A percentile compares a stretch with the other conserved stretches of the same genome.
Evolutionary conservation across 2,329 filamentous ascomycete genomes (phyloP).

Genomic region (Hypoxylon sp.): DNA sequence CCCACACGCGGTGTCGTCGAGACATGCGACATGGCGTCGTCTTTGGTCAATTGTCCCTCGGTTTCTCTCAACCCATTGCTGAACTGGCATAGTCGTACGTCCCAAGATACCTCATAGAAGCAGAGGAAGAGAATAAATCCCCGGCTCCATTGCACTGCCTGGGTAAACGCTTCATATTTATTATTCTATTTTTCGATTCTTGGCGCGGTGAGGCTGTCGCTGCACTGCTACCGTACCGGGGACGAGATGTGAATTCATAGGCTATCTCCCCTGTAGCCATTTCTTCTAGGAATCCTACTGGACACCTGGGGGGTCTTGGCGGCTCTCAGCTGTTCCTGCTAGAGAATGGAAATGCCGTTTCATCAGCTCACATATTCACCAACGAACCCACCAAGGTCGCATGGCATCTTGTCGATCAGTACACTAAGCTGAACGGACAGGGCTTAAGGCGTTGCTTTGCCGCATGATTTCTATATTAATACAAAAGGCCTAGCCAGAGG

Average conservation of each 20-base stretch:
- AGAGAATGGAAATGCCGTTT: background rate
- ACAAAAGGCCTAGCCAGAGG: background rate
- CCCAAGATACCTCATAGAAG: background rate
- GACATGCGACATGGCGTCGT: conserved; percentile 31
- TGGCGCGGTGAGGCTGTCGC: conserved; percentile 16
- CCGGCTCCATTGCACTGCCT: background rate
- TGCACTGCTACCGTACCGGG: conserved; percentile 5
- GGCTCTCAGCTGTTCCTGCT: conserved; percentile 17
- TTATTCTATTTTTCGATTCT: background rate
- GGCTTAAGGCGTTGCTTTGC: background rate
- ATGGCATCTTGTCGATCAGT: conserved; percentile 15
- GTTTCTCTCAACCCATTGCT: background rate
- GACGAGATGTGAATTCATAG: no score
- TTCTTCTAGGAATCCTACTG: no score
- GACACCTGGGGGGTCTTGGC: conserved; percentile 18
- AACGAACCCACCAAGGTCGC: conserved; percentile 4
- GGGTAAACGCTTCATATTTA: conserved; percentile 19
- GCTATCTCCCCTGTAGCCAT: conserved; percentile 10
- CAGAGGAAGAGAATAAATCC: conserved; percentile 1
- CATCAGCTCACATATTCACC: conserved; percentile 2
- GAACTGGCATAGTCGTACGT: background rate
- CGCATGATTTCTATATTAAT: conserved; percentile 2
- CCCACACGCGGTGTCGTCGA: conserved; percentile 16
- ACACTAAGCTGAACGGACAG: background rate
- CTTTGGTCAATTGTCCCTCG: conserved; percentile 2